phyloP scores from a whole-genome alignment of 352 stramenopile genomes.

The Phytophthora sojae region DNA sequence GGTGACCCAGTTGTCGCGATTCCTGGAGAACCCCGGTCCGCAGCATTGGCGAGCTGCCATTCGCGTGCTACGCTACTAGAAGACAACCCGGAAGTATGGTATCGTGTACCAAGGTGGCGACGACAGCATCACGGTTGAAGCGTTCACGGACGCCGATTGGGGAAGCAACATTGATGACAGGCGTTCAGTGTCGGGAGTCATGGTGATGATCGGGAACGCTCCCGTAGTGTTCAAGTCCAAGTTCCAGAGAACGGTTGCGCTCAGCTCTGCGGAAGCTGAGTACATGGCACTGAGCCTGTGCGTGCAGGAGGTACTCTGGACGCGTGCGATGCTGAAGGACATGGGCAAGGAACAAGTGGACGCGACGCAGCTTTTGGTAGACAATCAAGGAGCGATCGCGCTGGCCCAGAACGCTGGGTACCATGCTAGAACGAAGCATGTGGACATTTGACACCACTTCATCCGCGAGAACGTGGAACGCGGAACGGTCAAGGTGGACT shows the following conservation, averaged over 20 bases:
- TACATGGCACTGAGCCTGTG: constrained; percentile 7
- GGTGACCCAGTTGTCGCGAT: neutral
- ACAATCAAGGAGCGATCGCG: constrained; percentile 17
- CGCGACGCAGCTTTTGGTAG: neutral
- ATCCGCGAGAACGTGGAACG: constrained; percentile 8
- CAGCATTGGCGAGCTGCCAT: neutral
- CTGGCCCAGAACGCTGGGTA: constrained; percentile 12
- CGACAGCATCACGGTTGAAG: neutral
- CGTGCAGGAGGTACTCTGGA: neutral
- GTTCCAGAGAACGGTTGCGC: constrained; percentile 7
- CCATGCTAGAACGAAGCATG: constrained; percentile 7
- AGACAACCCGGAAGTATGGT: neutral
- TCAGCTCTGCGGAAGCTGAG: constrained; percentile 10
- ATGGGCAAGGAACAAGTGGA: neutral
- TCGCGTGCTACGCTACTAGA: neutral
- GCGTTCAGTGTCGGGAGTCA: neutral
- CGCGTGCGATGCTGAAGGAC: constrained; percentile 2
- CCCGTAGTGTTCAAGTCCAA: constrained; percentile 9
- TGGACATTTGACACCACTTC: constrained; percentile 17
- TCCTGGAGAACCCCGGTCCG: neutral
- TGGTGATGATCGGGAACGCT: constrained; percentile 3
- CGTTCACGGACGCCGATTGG: constrained; percentile 2
- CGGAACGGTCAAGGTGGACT: constrained; percentile 12
- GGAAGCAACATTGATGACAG: constrained; percentile 4
- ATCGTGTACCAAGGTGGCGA: neutral